Percentiles rank a stretch among this genome's conserved stretches.
Conservation (phyloP, 2,329 filamentous ascomycete genomes). For the Emergomyces africanus region DNA sequence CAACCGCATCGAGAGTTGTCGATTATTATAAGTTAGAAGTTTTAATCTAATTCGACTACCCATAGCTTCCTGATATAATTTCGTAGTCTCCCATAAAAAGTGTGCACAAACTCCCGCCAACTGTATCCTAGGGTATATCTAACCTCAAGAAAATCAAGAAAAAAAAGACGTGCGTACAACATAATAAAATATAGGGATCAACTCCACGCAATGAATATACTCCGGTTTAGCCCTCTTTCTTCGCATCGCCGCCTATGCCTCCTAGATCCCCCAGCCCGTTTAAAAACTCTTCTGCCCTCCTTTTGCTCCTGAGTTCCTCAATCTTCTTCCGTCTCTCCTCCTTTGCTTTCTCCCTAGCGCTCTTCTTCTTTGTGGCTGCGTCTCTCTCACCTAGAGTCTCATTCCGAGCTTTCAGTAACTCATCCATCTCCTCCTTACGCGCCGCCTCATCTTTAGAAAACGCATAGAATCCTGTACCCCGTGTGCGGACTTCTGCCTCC, state of each 20-base stretch:
- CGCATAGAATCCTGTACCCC: constrained; percentile 83
- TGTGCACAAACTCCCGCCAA: background rate
- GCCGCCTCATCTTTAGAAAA: constrained; percentile 66
- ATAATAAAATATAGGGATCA: background rate
- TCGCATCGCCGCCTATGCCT: constrained; percentile 13
- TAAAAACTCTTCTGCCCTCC: constrained; percentile 61
- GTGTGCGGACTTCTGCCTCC: constrained; percentile 66
- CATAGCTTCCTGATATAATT: background rate
- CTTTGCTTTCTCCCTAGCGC: constrained; percentile 48
- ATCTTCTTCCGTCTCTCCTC: constrained; percentile 43
- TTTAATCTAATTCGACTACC: background rate
- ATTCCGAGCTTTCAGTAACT: constrained; percentile 51
- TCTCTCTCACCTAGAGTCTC: constrained; percentile 54
- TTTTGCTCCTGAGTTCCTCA: constrained; percentile 45
- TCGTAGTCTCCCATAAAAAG: background rate
- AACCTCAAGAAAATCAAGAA: background rate
- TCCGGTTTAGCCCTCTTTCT: background rate
- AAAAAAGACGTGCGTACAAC: background rate
- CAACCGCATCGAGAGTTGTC: background rate
- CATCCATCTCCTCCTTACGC: constrained; percentile 61
- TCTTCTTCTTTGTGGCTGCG: constrained; percentile 44
- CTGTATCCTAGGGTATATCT: background rate
- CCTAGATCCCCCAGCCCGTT: constrained; percentile 38
- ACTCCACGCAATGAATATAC: background rate
- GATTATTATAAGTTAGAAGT: too few relatives aligned